Conservation (phyloP, 139 green algal species). For the Diplosphaera chodatii region DNA sequence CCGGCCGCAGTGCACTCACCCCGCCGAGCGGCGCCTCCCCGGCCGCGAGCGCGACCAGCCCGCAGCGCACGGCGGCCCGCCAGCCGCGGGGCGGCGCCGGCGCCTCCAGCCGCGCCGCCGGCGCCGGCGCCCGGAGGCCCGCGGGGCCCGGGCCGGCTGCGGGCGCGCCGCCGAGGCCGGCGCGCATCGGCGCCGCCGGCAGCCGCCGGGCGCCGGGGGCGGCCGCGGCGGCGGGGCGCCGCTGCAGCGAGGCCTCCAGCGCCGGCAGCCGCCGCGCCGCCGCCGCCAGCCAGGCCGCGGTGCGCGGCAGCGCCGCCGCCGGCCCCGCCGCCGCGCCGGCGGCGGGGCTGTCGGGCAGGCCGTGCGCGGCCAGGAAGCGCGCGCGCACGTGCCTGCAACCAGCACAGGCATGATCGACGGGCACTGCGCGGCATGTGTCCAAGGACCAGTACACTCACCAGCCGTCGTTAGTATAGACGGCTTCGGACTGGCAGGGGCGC, state of each 20-base stretch:
- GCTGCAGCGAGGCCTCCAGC: conserved; percentile 15
- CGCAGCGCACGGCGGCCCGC: conserved; percentile 49
- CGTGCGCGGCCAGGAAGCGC: conserved; percentile 20
- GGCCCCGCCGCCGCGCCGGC: not conserved
- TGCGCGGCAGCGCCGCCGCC: conserved; percentile 20
- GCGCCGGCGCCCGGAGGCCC: conserved; percentile 4
- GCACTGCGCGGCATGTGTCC: no score
- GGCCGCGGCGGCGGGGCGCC: no score
- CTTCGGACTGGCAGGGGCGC: no score
- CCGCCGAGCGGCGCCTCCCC: conserved; percentile 30
- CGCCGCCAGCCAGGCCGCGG: conserved; percentile 35
- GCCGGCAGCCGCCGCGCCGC: conserved; percentile 26
- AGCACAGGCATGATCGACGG: not conserved
- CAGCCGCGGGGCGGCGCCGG: conserved; percentile 36
- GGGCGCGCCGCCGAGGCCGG: not conserved
- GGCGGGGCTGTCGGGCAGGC: not conserved
- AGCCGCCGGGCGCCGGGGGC: no score
- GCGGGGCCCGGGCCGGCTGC: no score
- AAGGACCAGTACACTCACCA: no score
- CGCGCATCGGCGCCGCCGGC: not conserved
- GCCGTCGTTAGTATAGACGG: no score
- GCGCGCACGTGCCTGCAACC: conserved; percentile 23
- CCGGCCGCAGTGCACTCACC: not conserved
- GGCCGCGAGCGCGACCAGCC: conserved; percentile 49
- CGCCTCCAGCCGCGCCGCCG: conserved; percentile 5